Base-by-base conservation (phyloP, 257 asterid species). In the Anisodus tanguticus region DNA sequence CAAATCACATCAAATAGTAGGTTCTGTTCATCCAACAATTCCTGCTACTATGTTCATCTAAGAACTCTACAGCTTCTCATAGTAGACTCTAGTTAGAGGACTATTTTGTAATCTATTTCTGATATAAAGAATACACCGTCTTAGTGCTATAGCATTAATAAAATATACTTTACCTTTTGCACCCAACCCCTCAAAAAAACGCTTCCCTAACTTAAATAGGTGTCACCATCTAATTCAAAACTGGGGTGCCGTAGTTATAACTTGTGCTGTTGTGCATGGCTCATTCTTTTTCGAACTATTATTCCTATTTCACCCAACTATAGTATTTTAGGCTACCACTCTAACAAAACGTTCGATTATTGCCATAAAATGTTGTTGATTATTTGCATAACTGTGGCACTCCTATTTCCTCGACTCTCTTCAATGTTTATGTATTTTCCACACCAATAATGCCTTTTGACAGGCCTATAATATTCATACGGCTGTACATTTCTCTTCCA, bases 1-100 rank as follows among this genome's bases (percentile, higher is more conserved):
- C 7, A 15, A 69, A 69, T 39, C 77, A 69, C 53, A 69, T 69
- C 77, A 69, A 69, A 41, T 69, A 69, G 77, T 10, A 39, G 78
- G 31, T 53, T 69, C 12, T 16, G 51, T 19, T 69, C 54, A 39
- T 69, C 54, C 15, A 4, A 69, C 39, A 53, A 8, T 69, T 69
- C 77, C 49, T 69, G 49, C 54, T 16, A 15, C 26, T 39, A 39
- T 69, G 31, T 69, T 69, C n/a, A 69, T 39, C 77, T 69, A 69
- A 3, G 4, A 39, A 69, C 37, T 39, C 77, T 9, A 69, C 54
- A 69, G 31, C 31, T 10, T 64, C 70, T 69, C 13, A 69, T 39
- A 69, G 51, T 69, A 39, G 26, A n/a, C 19, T 39, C 13, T 69
- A 69, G 77, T 39, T 41, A 9, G 54, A 39, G 31, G 77, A 69